Evolutionary conservation across 768 basidiomycete genomes (phyloP).

Genomic region (Cubamyces lactineus): DNA sequence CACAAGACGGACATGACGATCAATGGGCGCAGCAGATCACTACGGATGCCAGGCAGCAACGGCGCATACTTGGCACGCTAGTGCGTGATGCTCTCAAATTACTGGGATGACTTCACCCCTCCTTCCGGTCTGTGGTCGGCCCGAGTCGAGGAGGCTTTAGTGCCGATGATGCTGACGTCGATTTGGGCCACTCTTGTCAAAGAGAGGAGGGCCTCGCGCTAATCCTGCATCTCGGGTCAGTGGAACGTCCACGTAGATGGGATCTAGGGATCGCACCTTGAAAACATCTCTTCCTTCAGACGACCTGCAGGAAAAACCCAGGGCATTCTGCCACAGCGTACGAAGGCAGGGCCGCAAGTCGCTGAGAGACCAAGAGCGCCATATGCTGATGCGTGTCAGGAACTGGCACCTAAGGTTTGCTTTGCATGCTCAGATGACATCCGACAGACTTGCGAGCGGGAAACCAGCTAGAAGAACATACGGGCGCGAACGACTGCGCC

Average conservation of each 20-base stretch:
- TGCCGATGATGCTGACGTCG: background rate
- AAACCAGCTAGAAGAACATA: background rate
- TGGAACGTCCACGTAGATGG: background rate
- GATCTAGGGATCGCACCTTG: background rate
- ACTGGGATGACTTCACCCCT: no score
- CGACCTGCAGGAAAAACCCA: background rate
- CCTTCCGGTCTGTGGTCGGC: conserved; percentile 9
- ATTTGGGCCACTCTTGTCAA: background rate
- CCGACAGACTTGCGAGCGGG: background rate
- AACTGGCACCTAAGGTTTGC: background rate
- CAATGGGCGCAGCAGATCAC: no score
- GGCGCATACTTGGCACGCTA: no score
- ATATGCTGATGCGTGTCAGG: background rate
- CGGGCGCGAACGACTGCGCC: conserved; percentile 9
- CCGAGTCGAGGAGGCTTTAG: conserved; percentile 17
- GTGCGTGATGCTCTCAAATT: no score
- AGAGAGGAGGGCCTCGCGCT: background rate
- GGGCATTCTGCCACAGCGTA: background rate
- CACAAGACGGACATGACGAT: no score
- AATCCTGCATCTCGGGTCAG: background rate
- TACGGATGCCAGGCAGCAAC: no score
- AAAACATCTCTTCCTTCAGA: background rate
- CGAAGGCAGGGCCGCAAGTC: background rate
- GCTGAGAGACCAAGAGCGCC: background rate
- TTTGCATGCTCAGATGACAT: conserved; percentile 13